Base-by-base conservation (phyloP, 2,329 filamentous ascomycete species). In the Colletotrichum euphorbiae region DNA sequence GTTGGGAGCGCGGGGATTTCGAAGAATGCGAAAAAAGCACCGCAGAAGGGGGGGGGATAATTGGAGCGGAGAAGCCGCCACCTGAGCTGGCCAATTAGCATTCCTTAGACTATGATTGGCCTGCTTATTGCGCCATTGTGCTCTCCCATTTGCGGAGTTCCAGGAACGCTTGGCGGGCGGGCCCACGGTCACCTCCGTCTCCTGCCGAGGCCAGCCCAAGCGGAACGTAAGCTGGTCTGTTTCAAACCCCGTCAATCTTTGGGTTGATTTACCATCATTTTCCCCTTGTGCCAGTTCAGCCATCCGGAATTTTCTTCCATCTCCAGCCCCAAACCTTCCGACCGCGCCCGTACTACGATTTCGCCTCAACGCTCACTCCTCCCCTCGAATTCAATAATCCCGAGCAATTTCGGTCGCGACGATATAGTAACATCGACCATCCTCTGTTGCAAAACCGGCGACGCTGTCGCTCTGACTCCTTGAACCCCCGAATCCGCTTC, bases 161-260 rank as follows among this genome's bases (percentile, higher is more conserved):
- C 46, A 42, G 52, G 13, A 40, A 21, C 36, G 15, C 31, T 55
- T 67, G 45, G 36, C 52, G 43, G 51, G 43, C 17, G 45, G 52
- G 48, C 61, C 61, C 65, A 59, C 65, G 52, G 51, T 48, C 54
- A 59, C 54, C 61, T 68, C 65, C 65, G 61, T 65, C 65, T 68
- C 61, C 65, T 68, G 61, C 65, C 65, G 65, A 65, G 46, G 46
- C 13, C 52, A 40, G 36, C 64, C 59, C 51, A 58, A 58, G 52
- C 52, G 60, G 54, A 65, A 62, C 33, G 65, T 65, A 36, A 68
- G 54, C 54, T 68, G 65, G 54, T 68, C 46, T 48, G 65, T 68
- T 68, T 68, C 65, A 68, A 68, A 68, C 12, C 40, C 60, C 38
- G 52, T 68, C 60, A 38, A 36, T 24, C n/a, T 48, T 24, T 43